Percentiles rank a stretch among this genome's conserved stretches.
These are phyloP conservation scores for Oehlia diaphana DNA, from an alignment of 192 early-diverging fungal species.

Conservation along the genomic window DNA sequence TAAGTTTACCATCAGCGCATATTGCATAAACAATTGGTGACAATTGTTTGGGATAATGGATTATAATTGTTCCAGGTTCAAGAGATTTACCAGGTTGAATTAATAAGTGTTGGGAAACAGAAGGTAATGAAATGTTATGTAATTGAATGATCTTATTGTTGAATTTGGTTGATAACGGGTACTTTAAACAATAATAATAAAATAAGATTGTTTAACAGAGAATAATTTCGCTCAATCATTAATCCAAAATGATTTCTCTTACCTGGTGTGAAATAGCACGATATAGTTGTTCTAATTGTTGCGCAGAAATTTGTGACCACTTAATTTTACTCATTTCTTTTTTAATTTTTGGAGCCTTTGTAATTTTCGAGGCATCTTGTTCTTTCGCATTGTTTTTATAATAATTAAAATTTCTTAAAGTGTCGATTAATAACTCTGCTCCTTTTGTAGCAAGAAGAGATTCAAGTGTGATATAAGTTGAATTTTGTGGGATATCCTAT, in stretches of 20 bases:
- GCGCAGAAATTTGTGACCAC: slow-evolving; percentile 61
- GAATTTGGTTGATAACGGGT: slow-evolving; percentile 55
- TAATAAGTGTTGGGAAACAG: slow-evolving; percentile 19
- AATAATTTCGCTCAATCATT: background rate
- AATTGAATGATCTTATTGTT: slow-evolving; percentile 47
- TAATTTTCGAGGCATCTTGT: slow-evolving; percentile 66
- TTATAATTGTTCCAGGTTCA: slow-evolving; percentile 34
- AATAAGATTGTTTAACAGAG: slow-evolving; percentile 11
- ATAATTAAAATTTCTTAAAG: slow-evolving; percentile 59
- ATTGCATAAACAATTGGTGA: slow-evolving; percentile 25
- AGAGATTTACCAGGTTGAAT: background rate
- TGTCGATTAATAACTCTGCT: slow-evolving; percentile 59
- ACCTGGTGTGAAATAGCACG: slow-evolving; percentile 78
- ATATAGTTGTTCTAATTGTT: slow-evolving; percentile 62
- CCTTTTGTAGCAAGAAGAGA: slow-evolving; percentile 56
- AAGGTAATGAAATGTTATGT: slow-evolving; percentile 34
- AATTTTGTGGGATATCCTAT: slow-evolving; percentile 38
- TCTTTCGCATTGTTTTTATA: slow-evolving; percentile 53
- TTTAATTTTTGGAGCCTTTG: slow-evolving; percentile 68
- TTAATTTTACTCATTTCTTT: slow-evolving; percentile 57
- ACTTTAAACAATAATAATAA: slow-evolving; percentile 36
- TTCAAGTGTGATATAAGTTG: slow-evolving; percentile 38
- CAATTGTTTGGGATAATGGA: slow-evolving; percentile 6
- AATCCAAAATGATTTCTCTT: background rate
- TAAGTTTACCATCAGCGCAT: background rate